Conservation (phyloP, 2,329 filamentous ascomycete genomes). For the Colletotrichum sp. region DNA sequence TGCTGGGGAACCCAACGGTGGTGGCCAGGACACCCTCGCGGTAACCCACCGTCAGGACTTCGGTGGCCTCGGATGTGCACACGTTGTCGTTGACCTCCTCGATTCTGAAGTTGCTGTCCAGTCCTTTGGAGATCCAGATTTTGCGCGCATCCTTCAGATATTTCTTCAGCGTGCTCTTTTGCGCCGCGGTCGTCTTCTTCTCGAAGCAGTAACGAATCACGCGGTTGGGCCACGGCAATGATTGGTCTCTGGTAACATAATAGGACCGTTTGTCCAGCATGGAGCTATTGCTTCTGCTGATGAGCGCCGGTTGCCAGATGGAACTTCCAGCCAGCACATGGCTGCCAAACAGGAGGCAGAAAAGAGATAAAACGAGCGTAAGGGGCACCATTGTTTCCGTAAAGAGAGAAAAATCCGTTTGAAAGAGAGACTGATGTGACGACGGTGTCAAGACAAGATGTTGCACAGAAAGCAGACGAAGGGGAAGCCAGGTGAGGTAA, state of each 20-base stretch:
- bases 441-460: not conserved
- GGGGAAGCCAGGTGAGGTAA: not conserved
- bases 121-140: not conserved
- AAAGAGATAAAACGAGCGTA: not conserved
- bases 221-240: not conserved
- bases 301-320: not conserved
- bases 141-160: not conserved
- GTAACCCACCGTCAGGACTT: not conserved
- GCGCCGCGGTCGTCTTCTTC: not conserved
- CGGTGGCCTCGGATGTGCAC: not conserved
- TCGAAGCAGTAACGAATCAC: not conserved
- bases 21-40: not conserved
- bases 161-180: not conserved
- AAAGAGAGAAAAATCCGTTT: not conserved
- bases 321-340: not conserved
- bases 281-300: not conserved
- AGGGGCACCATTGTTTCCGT: not conserved
- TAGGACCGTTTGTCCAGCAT: not conserved
- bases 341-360: not conserved
- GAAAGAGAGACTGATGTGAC: not conserved
- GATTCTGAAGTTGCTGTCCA: slow-evolving; percentile 16
- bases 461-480: not conserved
- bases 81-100: slow-evolving; percentile 8
- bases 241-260: not conserved
- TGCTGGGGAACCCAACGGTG: not conserved